These are phyloP conservation scores for Candida patagonica DNA, from an alignment of 805 yeast species.

Conservation along the genomic window DNA sequence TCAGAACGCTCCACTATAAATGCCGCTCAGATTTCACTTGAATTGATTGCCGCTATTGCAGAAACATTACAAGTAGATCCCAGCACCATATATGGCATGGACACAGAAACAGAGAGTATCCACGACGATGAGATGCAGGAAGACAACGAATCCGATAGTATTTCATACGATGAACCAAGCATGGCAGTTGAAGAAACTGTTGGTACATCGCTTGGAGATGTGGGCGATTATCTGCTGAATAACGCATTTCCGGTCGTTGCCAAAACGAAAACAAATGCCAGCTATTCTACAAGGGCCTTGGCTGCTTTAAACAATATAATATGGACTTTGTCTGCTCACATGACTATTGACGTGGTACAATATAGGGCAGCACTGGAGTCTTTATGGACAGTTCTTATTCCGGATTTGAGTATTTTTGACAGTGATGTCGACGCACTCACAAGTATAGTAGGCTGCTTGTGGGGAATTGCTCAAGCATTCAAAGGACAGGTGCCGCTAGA, in stretches of 20 bases:
- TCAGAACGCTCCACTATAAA: conserved; percentile 36
- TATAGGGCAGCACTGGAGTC: conserved; percentile 30
- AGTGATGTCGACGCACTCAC: conserved; percentile 23
- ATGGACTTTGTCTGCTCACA: conserved; percentile 42
- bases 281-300: conserved; percentile 46
- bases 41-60: conserved; percentile 63
- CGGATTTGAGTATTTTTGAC: conserved; percentile 16
- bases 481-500: conserved; percentile 9
- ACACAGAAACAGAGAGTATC: conserved; percentile 10
- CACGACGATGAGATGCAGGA: conserved; percentile 18
- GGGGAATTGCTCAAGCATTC: conserved; percentile 34
- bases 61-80: conserved; percentile 40
- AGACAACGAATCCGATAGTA: no score
- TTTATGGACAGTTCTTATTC: conserved; percentile 21
- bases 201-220: conserved; percentile 11
- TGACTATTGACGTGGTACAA: conserved; percentile 19
- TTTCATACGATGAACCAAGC: conserved; percentile 4
- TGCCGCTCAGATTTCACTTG: conserved; percentile 62
- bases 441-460: conserved; percentile 33
- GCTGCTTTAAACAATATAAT: conserved; percentile 63
- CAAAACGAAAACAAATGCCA: conserved; percentile 27
- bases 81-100: conserved; percentile 8
- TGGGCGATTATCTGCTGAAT: conserved; percentile 6
- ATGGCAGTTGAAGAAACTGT: conserved; percentile 4
- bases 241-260: conserved; percentile 21